Evolutionary conservation across 1,284 basidiomycete species (phyloP).

Genomic region (Cryptococcus sp.): DNA sequence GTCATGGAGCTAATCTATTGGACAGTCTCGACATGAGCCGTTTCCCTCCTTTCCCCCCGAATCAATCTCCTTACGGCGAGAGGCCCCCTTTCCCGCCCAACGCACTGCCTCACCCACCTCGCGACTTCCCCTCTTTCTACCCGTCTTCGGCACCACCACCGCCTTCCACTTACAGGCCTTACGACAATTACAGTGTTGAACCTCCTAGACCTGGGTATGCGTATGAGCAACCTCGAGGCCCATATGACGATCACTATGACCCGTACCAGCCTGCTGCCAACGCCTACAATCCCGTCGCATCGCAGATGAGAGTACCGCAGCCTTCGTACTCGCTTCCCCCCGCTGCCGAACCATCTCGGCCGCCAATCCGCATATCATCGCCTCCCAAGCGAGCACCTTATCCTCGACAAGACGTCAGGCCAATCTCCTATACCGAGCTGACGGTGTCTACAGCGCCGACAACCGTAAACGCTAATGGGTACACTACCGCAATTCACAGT

Average conservation of each 20-base stretch:
- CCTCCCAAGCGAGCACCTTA: constrained; percentile 11
- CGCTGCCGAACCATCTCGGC: constrained; percentile 2
- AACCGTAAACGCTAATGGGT: constrained; percentile 28
- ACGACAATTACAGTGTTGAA: constrained; percentile 18
- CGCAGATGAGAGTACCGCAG: constrained; percentile 18
- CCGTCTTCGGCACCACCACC: constrained; percentile 21
- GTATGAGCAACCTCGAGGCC: constrained; percentile 32
- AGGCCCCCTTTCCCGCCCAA: constrained; percentile 23
- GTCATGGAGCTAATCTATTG: neutral
- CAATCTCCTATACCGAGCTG: constrained; percentile 16
- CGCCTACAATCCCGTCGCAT: constrained; percentile 29
- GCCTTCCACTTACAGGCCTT: constrained; percentile 19
- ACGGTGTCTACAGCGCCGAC: constrained; percentile 36
- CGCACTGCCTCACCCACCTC: constrained; percentile 13
- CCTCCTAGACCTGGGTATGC: constrained; percentile 19
- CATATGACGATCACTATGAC: constrained; percentile 43
- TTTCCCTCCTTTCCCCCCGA: constrained; percentile 31
- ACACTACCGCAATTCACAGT: constrained; percentile 33
- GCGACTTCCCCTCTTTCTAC: constrained; percentile 31
- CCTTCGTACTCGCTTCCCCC: constrained; percentile 11
- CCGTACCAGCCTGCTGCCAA: constrained; percentile 37
- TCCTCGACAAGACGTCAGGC: neutral
- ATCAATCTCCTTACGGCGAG: constrained; percentile 18
- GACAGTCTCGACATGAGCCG: constrained; percentile 26
- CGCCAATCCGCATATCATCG: constrained; percentile 3